These are phyloP conservation scores for Ophiosphaerella narmari DNA, from an alignment of 2,329 filamentous ascomycete genomes.

Conservation along the genomic window DNA sequence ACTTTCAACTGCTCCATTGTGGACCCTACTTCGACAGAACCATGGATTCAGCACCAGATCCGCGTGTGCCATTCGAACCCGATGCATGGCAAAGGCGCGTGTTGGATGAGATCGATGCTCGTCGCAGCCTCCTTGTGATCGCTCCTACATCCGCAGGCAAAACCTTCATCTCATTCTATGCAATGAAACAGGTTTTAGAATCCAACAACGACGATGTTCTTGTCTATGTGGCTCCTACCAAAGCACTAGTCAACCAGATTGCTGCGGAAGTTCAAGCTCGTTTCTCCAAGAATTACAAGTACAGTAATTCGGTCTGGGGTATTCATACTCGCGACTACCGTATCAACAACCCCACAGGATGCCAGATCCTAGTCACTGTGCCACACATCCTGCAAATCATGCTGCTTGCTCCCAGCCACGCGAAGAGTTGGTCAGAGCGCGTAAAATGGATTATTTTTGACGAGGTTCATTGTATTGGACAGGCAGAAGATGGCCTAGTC, in stretches of 20 bases:
- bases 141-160: slow-evolving; percentile 81
- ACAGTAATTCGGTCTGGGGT: slow-evolving; percentile 72
- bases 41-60: slow-evolving; percentile 69
- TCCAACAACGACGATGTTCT: slow-evolving; percentile 71
- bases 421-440: slow-evolving; percentile 68
- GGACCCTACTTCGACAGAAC: slow-evolving; percentile 77
- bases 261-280: slow-evolving; percentile 77
- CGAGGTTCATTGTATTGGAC: slow-evolving; percentile 79
- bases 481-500: slow-evolving; percentile 74
- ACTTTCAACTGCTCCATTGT: slow-evolving; percentile 71
- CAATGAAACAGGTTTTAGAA: slow-evolving; percentile 76
- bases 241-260: slow-evolving; percentile 82
- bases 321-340: slow-evolving; percentile 78
- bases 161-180: slow-evolving; percentile 84
- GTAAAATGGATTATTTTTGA: slow-evolving; percentile 81
- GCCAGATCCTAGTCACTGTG: slow-evolving; percentile 77
- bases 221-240: slow-evolving; percentile 81
- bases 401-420: slow-evolving; percentile 67
- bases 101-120: slow-evolving; percentile 71
- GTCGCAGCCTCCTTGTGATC: slow-evolving; percentile 74
- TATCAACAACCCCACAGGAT: slow-evolving; percentile 73
- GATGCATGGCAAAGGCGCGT: slow-evolving; percentile 78
- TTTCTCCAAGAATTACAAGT: slow-evolving; percentile 68
- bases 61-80: slow-evolving; percentile 72
- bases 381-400: slow-evolving; percentile 81